Evolutionary conservation across 2,329 filamentous ascomycete species (phyloP).

Genomic region (Fonsecaea monophora): DNA sequence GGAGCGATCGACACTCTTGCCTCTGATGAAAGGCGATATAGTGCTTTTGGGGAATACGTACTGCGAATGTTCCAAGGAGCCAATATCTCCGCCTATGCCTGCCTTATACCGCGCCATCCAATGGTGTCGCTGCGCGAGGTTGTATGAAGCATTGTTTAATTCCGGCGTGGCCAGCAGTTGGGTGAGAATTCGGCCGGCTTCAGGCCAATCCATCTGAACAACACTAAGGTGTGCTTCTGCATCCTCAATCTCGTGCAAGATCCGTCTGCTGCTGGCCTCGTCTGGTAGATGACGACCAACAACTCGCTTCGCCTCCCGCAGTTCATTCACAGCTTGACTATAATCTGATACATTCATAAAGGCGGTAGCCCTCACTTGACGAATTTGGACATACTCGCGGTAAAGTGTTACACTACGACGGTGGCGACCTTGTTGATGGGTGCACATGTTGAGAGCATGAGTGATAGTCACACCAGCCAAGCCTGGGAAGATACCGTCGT

Average conservation of each 20-base stretch:
- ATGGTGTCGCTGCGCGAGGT: slow-evolving; percentile 21
- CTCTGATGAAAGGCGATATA: no score
- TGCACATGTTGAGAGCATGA: slow-evolving; percentile 25
- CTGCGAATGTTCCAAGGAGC: slow-evolving; percentile 27
- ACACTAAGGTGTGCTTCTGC: slow-evolving; percentile 14
- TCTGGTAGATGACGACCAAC: not conserved
- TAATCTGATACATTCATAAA: slow-evolving; percentile 18
- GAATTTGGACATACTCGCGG: slow-evolving; percentile 21
- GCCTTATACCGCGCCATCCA: slow-evolving; percentile 19
- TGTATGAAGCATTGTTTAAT: not conserved
- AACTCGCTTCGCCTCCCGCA: slow-evolving; percentile 15
- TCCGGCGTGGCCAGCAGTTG: slow-evolving; percentile 7
- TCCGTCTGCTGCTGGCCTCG: not conserved
- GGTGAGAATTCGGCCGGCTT: slow-evolving; percentile 11
- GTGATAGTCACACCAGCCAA: slow-evolving; percentile 9
- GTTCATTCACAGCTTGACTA: slow-evolving; percentile 5
- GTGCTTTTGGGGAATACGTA: not conserved
- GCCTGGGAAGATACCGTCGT: slow-evolving; percentile 13
- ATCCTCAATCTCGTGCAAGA: slow-evolving; percentile 17
- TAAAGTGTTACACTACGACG: slow-evolving; percentile 1
- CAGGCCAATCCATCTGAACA: slow-evolving; percentile 9
- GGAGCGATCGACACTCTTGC: not conserved
- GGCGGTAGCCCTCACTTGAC: slow-evolving; percentile 11
- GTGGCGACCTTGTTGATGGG: not conserved
- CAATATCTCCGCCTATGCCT: not conserved